phyloP scores from a whole-genome alignment of 768 basidiomycete genomes.

The Suillus fuscotomentosus region DNA sequence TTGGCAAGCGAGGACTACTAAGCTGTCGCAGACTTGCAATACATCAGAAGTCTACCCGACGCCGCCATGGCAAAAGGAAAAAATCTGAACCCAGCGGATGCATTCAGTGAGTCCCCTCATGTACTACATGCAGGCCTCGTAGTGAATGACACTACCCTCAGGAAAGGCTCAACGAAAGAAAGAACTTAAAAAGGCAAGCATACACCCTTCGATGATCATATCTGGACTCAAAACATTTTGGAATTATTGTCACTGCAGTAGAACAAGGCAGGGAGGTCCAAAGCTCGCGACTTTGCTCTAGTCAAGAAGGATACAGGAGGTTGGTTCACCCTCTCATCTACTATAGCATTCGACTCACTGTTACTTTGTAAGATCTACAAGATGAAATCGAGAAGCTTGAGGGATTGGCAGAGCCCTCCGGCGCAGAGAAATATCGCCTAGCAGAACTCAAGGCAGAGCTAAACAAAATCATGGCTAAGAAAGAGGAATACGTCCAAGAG shows the following conservation, averaged over 20 bases:
- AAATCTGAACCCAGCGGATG: slow-evolving; percentile 90
- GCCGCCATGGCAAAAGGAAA: slow-evolving; percentile 78
- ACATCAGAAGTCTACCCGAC: background rate
- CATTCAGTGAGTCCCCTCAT: slow-evolving; percentile 63
- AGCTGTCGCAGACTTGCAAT: background rate
- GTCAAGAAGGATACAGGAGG: slow-evolving; percentile 94
- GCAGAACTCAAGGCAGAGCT: slow-evolving; percentile 74
- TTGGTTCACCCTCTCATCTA: slow-evolving; percentile 26
- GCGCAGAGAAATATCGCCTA: slow-evolving; percentile 65
- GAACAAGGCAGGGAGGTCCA: slow-evolving; percentile 86
- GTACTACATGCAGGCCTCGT: background rate
- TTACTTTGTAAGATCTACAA: slow-evolving; percentile 61
- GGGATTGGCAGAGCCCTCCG: slow-evolving; percentile 38
- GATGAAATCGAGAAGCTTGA: slow-evolving; percentile 75
- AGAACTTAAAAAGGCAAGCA: slow-evolving; percentile 88
- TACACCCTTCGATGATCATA: slow-evolving; percentile 15
- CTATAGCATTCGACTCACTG: slow-evolving; percentile 1
- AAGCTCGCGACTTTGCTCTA: slow-evolving; percentile 82
- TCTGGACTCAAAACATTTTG: slow-evolving; percentile 1
- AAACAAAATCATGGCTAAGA: slow-evolving; percentile 78
- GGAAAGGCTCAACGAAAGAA: slow-evolving; percentile 93
- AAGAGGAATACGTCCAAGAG: slow-evolving; percentile 88
- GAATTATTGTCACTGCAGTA: slow-evolving; percentile 46
- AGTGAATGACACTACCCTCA: slow-evolving; percentile 28
- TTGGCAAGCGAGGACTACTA: background rate